Evolutionary conservation across 208 protist genomes (phyloP).

Genomic region (Crithidia bombi): DNA sequence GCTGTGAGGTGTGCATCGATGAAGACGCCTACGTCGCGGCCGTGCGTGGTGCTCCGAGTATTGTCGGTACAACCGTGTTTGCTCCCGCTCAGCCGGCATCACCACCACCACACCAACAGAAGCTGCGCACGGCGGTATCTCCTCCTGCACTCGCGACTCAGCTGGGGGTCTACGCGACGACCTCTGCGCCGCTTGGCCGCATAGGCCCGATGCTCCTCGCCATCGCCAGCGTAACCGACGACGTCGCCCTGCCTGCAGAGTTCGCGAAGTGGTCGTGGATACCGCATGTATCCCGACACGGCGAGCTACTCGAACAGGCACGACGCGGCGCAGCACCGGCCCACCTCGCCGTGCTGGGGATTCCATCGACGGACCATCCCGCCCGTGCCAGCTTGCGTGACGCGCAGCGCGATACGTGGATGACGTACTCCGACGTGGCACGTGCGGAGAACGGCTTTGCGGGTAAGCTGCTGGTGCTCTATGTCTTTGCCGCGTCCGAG

Average conservation of each 20-base stretch:
- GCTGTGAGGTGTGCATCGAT: conserved; percentile 20
- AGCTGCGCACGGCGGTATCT: too few relatives aligned
- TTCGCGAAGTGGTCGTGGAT: conserved; percentile 26
- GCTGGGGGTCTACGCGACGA: conserved; percentile 19
- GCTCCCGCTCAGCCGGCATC: background rate
- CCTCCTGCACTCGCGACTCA: background rate
- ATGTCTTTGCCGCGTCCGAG: conserved; percentile 29
- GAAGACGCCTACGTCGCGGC: background rate
- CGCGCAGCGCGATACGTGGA: conserved; percentile 52
- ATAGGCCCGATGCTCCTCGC: conserved; percentile 38
- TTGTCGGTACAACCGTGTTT: background rate
- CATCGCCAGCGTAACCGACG: conserved; percentile 37
- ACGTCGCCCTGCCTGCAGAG: conserved; percentile 12
- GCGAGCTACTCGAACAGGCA: background rate
- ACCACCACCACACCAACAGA: background rate
- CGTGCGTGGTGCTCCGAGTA: background rate
- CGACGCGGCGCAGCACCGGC: conserved; percentile 1
- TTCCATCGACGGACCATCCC: conserved; percentile 46
- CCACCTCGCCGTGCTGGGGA: conserved; percentile 45
- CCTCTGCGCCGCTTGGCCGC: conserved; percentile 16
- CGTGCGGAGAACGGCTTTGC: conserved; percentile 38
- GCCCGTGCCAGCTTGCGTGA: conserved; percentile 25
- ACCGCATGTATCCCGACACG: background rate
- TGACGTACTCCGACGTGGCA: conserved; percentile 43
- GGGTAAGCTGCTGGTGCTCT: conserved; percentile 39